Conservation (phyloP, 352 stramenopile species). For the Phytophthora uliginosa region DNA sequence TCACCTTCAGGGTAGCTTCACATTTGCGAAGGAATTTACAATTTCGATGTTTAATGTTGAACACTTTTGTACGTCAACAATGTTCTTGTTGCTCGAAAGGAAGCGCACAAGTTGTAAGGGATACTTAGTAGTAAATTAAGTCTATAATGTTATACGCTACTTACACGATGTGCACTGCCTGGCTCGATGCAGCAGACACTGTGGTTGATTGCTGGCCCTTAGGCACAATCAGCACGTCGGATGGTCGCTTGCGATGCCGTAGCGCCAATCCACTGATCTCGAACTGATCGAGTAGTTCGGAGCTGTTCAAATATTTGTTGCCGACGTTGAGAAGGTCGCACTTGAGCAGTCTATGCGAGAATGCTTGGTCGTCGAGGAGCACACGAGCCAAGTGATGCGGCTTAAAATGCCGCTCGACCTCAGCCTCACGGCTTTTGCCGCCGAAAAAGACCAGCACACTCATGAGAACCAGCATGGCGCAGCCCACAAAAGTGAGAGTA, state of each 20-base stretch:
- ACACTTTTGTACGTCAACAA: background rate
- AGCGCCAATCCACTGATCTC: constrained; percentile 63
- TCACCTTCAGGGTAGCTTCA: background rate
- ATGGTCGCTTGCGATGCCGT: constrained; percentile 47
- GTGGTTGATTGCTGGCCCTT: constrained; percentile 39
- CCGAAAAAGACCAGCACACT: constrained; percentile 48
- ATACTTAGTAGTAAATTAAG: constrained; percentile 36
- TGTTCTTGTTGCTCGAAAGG: background rate
- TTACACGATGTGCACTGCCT: constrained; percentile 37
- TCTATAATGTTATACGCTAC: constrained; percentile 42
- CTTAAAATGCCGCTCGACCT: constrained; percentile 58
- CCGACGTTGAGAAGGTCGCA: constrained; percentile 61
- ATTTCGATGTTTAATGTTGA: too few relatives aligned
- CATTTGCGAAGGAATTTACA: too few relatives aligned
- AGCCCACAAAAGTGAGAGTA: constrained; percentile 50
- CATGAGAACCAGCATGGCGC: constrained; percentile 48
- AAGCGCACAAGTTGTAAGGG: background rate
- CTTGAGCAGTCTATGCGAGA: constrained; percentile 55
- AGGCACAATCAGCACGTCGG: constrained; percentile 53
- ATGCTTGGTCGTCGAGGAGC: constrained; percentile 45
- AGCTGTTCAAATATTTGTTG: constrained; percentile 60
- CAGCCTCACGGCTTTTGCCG: constrained; percentile 50
- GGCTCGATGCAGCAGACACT: constrained; percentile 29
- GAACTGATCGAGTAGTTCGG: constrained; percentile 65
- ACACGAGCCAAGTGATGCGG: constrained; percentile 57